Conservation (phyloP, 106 monocot genomes). For the Acorus calamus region DNA sequence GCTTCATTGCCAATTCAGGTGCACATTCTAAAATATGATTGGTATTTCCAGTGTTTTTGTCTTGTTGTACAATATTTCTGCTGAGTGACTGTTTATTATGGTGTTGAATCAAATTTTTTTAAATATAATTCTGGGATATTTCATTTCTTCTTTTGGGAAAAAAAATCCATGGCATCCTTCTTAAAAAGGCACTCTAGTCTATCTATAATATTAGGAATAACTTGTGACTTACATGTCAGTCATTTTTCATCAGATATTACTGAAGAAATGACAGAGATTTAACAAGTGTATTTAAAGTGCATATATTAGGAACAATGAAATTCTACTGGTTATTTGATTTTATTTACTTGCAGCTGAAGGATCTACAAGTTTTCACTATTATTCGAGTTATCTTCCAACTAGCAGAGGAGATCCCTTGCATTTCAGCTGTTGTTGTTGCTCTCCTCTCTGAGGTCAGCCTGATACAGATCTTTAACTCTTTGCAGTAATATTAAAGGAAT, state of each 20-base stretch:
- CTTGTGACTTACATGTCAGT: too few species aligned
- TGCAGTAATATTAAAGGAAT: too few species aligned
- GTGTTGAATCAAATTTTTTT: conserved; percentile 55
- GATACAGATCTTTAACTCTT: neutral
- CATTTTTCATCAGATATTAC: too few species aligned
- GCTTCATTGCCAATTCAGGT: conserved; percentile 98
- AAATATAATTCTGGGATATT: neutral
- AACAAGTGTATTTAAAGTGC: too few species aligned
- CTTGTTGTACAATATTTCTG: neutral
- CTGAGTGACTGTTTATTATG: too few species aligned
- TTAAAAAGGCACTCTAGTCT: too few species aligned
- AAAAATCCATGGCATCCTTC: too few species aligned
- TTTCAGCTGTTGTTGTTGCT: conserved; percentile 94
- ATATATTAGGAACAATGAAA: neutral
- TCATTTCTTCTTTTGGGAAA: too few species aligned
- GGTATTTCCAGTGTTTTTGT: neutral
- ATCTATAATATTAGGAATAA: too few species aligned
- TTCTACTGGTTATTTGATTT: conserved; percentile 6
- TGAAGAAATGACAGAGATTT: too few species aligned
- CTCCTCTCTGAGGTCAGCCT: conserved; percentile 78
- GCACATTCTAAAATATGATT: neutral
- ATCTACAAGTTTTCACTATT: conserved; percentile 86
- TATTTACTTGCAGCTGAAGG: conserved; percentile 59
- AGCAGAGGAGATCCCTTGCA: conserved; percentile 92
- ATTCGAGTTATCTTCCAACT: conserved; percentile 92